phyloP scores from a whole-genome alignment of 1,284 basidiomycete species.

The Boletus mariae region DNA sequence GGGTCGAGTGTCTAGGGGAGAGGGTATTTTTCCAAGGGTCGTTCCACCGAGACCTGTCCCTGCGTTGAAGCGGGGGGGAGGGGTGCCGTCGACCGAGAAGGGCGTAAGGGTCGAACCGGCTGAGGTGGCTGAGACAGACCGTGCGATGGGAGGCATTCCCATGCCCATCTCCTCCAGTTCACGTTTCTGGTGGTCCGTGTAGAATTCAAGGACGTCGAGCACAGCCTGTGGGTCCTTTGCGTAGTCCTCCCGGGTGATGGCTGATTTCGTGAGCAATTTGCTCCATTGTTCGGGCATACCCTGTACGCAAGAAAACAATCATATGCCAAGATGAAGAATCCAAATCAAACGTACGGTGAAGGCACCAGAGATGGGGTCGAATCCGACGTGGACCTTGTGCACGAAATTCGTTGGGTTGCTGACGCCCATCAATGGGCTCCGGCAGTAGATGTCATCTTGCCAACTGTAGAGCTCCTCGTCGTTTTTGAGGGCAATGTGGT shows the following conservation, averaged over 20 bases:
- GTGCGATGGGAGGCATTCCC: conserved; percentile 31
- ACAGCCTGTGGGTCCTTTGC: conserved; percentile 97
- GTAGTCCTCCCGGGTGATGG: conserved; percentile 97
- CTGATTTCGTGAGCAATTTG: conserved; percentile 91
- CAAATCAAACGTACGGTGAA: conserved; percentile 66
- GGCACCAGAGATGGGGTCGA: conserved; percentile 89
- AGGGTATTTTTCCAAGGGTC: conserved; percentile 43
- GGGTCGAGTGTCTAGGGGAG: conserved; percentile 35
- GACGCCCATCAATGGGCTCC: conserved; percentile 90
- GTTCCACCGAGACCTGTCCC: conserved; percentile 81
- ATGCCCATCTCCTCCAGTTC: conserved; percentile 67
- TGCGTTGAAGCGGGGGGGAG: conserved; percentile 76
- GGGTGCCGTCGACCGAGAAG: conserved; percentile 37
- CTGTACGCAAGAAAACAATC: conserved; percentile 36
- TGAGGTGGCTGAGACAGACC: conserved; percentile 26
- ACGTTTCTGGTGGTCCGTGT: conserved; percentile 96
- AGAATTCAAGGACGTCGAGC: conserved; percentile 96
- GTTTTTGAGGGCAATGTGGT: conserved; percentile 80
- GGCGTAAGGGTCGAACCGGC: conserved; percentile 23
- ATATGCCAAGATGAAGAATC: conserved; percentile 2
- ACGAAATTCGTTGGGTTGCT: conserved; percentile 96
- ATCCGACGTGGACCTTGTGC: conserved; percentile 97
- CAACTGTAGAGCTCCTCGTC: conserved; percentile 96
- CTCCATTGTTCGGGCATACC: conserved; percentile 98
- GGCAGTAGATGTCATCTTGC: conserved; percentile 94